phyloP scores from a whole-genome alignment of 176 grass and related monocot genomes.

The Ampelocalamus luodianensis region DNA sequence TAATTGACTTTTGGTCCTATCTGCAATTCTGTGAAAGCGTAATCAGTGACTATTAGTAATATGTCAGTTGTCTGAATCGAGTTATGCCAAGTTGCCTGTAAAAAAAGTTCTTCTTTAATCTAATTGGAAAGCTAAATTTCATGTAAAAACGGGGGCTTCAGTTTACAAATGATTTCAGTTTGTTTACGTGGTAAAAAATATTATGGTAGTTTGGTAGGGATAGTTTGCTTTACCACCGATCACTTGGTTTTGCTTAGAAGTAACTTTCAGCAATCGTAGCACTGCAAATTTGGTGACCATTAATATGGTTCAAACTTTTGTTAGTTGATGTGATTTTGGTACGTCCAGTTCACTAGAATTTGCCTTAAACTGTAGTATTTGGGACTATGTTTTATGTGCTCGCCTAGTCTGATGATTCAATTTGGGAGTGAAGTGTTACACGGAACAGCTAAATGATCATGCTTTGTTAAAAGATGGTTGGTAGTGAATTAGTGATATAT shows the following conservation, averaged over 20 bases:
- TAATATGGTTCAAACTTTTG: slow-evolving; percentile 25
- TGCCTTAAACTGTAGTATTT: not conserved
- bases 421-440: not conserved
- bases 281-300: slow-evolving; percentile 30
- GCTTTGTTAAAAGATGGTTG: not conserved
- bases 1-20: slow-evolving; percentile 23
- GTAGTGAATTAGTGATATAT: not conserved
- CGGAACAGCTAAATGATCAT: not conserved
- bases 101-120: not conserved
- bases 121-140: slow-evolving; percentile 16
- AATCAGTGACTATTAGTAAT: slow-evolving; percentile 3
- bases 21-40: not conserved
- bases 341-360: not conserved
- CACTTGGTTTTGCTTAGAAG: slow-evolving; percentile 50
- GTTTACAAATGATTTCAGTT: slow-evolving; percentile 6
- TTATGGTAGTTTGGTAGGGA: slow-evolving; percentile 32
- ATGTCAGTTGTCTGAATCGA: slow-evolving; percentile 1
- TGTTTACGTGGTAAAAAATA: slow-evolving; percentile 25
- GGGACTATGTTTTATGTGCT: not conserved
- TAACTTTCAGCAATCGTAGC: slow-evolving; percentile 27
- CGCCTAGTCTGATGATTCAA: not conserved
- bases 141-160: not conserved
- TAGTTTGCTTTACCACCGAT: slow-evolving; percentile 43
- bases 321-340: slow-evolving; percentile 34
- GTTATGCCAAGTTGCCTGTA: slow-evolving; percentile 21